A percentile compares a stretch with the other conserved stretches of the same genome.
Conservation (phyloP, 2,329 filamentous ascomycete species). For the Epichloe uncinata region DNA sequence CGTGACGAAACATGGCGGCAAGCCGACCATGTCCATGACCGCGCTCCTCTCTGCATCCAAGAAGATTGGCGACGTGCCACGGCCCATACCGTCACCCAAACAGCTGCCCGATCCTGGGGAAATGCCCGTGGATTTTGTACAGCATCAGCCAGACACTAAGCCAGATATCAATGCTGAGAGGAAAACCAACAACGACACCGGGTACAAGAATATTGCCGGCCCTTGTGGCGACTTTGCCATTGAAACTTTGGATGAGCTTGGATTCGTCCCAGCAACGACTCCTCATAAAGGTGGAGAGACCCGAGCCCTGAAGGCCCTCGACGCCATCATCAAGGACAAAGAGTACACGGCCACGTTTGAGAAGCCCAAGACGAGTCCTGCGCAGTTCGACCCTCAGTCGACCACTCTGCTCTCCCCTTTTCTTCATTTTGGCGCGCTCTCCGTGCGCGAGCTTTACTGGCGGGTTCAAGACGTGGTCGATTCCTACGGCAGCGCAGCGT, state of each 20-base stretch:
- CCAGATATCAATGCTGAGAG: constrained; percentile 48
- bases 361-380: constrained; percentile 64
- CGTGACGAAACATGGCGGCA: constrained; percentile 49
- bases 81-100: constrained; percentile 46
- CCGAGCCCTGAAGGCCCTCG: constrained; percentile 43
- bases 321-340: constrained; percentile 45
- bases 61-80: constrained; percentile 47
- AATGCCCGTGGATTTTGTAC: constrained; percentile 45
- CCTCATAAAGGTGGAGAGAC: constrained; percentile 60
- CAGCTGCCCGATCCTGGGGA: constrained; percentile 52
- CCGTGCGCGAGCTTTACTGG: constrained; percentile 62
- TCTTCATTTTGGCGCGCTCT: constrained; percentile 61
- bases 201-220: constrained; percentile 49
- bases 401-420: constrained; percentile 63
- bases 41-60: constrained; percentile 51
- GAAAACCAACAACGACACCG: constrained; percentile 39
- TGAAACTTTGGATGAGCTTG: constrained; percentile 59
- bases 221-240: constrained; percentile 55
- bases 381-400: constrained; percentile 57
- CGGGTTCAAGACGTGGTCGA: constrained; percentile 49
- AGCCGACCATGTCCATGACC: constrained; percentile 61
- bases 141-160: constrained; percentile 32
- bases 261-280: constrained; percentile 50
- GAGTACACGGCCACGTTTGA: constrained; percentile 61
- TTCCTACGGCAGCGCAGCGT: constrained; percentile 40